A percentile compares a stretch with the other conserved stretches of the same genome.
Conservation (phyloP, 2,329 filamentous ascomycete species). For the Claviceps sp. region DNA sequence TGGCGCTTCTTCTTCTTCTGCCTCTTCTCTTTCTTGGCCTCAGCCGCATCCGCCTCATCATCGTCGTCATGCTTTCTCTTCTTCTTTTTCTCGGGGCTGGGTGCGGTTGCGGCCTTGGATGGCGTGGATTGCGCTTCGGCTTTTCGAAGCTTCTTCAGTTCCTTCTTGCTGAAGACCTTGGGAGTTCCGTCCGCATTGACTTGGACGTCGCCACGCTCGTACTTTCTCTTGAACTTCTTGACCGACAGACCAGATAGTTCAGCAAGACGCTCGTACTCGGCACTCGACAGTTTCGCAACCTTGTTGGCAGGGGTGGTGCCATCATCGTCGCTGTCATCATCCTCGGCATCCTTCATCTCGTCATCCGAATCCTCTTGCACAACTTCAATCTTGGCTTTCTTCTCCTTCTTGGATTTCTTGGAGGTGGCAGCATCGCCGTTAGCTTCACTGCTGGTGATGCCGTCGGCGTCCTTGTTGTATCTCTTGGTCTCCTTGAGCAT, state of each 20-base stretch:
- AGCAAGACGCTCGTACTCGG: conserved; percentile 46
- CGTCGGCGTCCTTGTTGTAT: conserved; percentile 92
- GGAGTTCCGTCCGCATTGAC: conserved; percentile 52
- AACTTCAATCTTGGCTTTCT: conserved; percentile 29
- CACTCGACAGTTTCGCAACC: conserved; percentile 35
- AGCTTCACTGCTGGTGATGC: conserved; percentile 47
- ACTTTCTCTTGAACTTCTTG: conserved; percentile 67
- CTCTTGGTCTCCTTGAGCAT: conserved; percentile 84
- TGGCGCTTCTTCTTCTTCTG: conserved; percentile 36
- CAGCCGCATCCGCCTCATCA: conserved; percentile 51
- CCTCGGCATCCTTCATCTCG: conserved; percentile 31
- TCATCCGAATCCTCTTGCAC: conserved; percentile 28
- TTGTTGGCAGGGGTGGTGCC: conserved; percentile 22
- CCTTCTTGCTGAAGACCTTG: conserved; percentile 59
- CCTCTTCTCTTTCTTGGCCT: conserved; percentile 44
- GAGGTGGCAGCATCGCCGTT: conserved; percentile 24
- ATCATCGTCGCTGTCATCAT: conserved; percentile 23
- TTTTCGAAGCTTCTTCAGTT: conserved; percentile 59
- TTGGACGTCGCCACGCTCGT: conserved; percentile 60
- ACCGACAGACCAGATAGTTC: conserved; percentile 55
- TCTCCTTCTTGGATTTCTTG: conserved; percentile 29
- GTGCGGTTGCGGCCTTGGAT: conserved; percentile 24
- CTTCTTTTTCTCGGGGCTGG: conserved; percentile 36
- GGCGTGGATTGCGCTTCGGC: conserved; percentile 36
- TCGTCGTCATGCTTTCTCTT: conserved; percentile 61